Evolutionary conservation across 2,329 filamentous ascomycete genomes (phyloP), one percentile per base, ranked within the genome.

Genomic region (Trichophyton verrucosum): DNA sequence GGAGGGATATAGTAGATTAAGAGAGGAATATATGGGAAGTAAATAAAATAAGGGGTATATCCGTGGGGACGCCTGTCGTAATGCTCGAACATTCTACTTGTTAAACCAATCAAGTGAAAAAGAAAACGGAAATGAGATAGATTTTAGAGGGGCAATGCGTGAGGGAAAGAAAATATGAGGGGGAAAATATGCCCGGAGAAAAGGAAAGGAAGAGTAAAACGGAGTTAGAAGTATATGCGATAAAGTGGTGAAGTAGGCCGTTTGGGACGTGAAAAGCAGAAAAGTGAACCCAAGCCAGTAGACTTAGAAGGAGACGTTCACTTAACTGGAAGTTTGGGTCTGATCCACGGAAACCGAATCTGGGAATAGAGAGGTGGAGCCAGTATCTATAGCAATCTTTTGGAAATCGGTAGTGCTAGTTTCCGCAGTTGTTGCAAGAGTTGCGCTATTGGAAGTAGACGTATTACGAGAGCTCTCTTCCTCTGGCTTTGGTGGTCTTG

Each of bases 321-420:
- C 51, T 55, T 33, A 55, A 24, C 13, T 51, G 20, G 46, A 3
- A 5, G 46, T 5, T 27, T 30, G 46, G 11, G 20, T 13, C 1
- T 9, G 11, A 51, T 51, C 20, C 22, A 5, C 22, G 22, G 46
- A 11, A 17, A n/a, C n/a, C 27, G 27, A 20, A n/a, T 72, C 68
- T 1, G 68, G 69, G 40, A 72, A 63, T 57, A 72, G 65, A 55
- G 65, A 65, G 9, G 65, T 60, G 7, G 64, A 63, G 8, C 66
- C 70, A 13, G 66, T 66, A 40, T 70, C 67, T 24, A 71, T 62
- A 15, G 65, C 69, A 15, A 71, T 65, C 36, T 22, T 42, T 13
- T 59, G 57, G 33, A 59, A 59, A 5, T 59, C 56, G 1, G 53
- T 56, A 42, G 65, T 8, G 2, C 27, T 24, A 22, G 42, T 30